These are phyloP conservation scores for Verticillium nubilum DNA, from an alignment of 2,329 filamentous ascomycete species.

Conservation along the genomic window DNA sequence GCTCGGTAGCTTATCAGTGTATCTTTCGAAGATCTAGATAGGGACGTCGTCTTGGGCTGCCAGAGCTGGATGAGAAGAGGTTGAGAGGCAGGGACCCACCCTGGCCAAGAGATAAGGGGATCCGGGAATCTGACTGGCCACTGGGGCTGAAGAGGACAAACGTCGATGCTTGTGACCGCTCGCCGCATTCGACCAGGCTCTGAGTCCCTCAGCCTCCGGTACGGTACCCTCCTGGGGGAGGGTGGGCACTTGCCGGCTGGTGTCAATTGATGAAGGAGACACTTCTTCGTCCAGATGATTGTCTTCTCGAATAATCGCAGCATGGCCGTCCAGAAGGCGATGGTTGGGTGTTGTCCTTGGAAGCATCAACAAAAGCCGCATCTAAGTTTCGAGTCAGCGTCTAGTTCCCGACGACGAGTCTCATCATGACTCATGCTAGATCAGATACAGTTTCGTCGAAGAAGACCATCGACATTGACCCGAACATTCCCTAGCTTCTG, in stretches of 20 bases:
- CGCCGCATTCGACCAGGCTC: neutral
- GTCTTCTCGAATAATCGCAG: neutral
- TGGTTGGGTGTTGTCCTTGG: neutral
- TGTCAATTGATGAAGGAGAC: neutral
- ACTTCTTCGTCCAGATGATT: neutral
- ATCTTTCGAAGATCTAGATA: neutral
- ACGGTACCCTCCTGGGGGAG: too few relatives aligned
- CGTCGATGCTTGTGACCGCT: neutral
- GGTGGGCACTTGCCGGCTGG: too few relatives aligned
- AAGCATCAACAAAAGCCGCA: neutral
- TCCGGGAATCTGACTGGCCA: neutral
- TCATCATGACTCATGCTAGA: neutral
- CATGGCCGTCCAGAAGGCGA: neutral
- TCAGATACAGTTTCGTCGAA: neutral
- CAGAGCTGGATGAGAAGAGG: neutral
- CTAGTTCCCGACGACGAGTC: neutral
- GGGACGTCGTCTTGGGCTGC: neutral
- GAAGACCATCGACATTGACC: neutral
- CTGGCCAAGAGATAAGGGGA: slow-evolving; percentile 1
- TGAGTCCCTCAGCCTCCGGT: neutral
- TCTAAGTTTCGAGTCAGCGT: neutral
- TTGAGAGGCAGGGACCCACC: neutral
- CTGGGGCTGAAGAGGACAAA: neutral
- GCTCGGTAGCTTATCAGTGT: neutral
- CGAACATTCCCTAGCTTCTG: neutral